Percentiles rank a stretch among this genome's conserved stretches.
phyloP scores from a whole-genome alignment of 1,139 yeast genomes.

The Pneumocystis wakefieldiae region DNA sequence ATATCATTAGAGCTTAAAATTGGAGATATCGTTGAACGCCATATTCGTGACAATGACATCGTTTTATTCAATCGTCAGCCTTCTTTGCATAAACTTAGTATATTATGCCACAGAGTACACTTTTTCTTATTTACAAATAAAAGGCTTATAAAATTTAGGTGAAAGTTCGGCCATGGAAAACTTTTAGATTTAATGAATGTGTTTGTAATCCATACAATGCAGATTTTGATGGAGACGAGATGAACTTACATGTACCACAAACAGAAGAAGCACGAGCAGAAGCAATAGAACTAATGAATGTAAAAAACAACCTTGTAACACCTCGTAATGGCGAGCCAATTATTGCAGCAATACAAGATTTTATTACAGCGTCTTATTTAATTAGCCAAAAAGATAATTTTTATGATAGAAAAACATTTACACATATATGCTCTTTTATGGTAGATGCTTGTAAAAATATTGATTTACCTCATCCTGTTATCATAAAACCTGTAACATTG shows the following conservation, averaged over 20 bases:
- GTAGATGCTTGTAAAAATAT: slow-evolving; percentile 78
- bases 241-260: slow-evolving; percentile 98
- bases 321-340: slow-evolving; percentile 98
- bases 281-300: slow-evolving; percentile 96
- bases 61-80: slow-evolving; percentile 97
- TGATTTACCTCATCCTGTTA: slow-evolving; percentile 91
- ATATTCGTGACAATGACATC: slow-evolving; percentile 90
- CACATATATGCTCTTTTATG: slow-evolving; percentile 86
- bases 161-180: slow-evolving; percentile 94
- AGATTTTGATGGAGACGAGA: slow-evolving; percentile 98
- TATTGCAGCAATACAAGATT: slow-evolving; percentile 98
- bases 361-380: slow-evolving; percentile 87
- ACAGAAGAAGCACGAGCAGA: slow-evolving; percentile 98
- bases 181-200: slow-evolving; percentile 93
- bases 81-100: slow-evolving; percentile 84
- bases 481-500: slow-evolving; percentile 68
- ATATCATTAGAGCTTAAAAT: slow-evolving; percentile 61
- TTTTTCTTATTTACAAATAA: not conserved
- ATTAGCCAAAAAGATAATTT: slow-evolving; percentile 89
- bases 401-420: slow-evolving; percentile 71
- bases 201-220: slow-evolving; percentile 99
- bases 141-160: slow-evolving; percentile 37
- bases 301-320: slow-evolving; percentile 79
- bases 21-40: slow-evolving; percentile 97
- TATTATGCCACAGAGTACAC: slow-evolving; percentile 51